phyloP scores from a whole-genome alignment of 192 early-diverging fungal species.

The Coemansia sp. region DNA sequence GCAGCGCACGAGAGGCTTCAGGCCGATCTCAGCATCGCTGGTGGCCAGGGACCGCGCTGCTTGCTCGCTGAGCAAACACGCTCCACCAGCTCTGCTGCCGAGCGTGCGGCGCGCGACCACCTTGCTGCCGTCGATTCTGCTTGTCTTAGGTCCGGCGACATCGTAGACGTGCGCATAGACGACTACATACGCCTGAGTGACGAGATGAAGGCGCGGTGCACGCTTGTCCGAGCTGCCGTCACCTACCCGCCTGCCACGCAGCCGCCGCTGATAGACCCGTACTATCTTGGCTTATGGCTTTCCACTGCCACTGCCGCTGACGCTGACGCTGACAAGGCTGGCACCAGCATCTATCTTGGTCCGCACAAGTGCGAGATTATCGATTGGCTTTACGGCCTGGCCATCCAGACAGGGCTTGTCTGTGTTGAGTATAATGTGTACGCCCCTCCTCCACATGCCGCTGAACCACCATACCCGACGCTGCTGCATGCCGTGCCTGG shows the following conservation, averaged over 20 bases:
- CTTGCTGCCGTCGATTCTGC: slow-evolving; percentile 1
- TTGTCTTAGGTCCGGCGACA: slow-evolving; percentile 9
- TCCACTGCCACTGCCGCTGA: no score
- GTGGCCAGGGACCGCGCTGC: not conserved
- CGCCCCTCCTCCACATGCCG: slow-evolving; percentile 3
- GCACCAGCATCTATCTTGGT: slow-evolving; percentile 11
- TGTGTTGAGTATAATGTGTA: slow-evolving; percentile 13
- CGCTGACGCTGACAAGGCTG: slow-evolving; percentile 5
- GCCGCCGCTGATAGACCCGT: slow-evolving; percentile 17
- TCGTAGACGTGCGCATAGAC: slow-evolving; percentile 18
- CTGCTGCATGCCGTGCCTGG: not conserved
- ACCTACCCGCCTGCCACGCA: slow-evolving; percentile 6
- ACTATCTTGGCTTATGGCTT: slow-evolving; percentile 22
- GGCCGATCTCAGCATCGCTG: not conserved
- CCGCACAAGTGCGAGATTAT: not conserved
- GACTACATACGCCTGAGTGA: slow-evolving; percentile 20
- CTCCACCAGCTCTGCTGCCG: not conserved
- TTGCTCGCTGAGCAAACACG: not conserved
- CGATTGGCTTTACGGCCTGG: slow-evolving; percentile 6
- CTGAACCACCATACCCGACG: not conserved
- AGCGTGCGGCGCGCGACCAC: slow-evolving; percentile 12
- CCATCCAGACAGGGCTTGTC: slow-evolving; percentile 9
- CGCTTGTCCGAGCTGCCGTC: slow-evolving; percentile 14
- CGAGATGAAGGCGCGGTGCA: slow-evolving; percentile 16
- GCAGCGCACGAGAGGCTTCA: not conserved